Base-by-base conservation (phyloP, 345 rosid genomes). In the Bruguiera gymnorhiza region DNA sequence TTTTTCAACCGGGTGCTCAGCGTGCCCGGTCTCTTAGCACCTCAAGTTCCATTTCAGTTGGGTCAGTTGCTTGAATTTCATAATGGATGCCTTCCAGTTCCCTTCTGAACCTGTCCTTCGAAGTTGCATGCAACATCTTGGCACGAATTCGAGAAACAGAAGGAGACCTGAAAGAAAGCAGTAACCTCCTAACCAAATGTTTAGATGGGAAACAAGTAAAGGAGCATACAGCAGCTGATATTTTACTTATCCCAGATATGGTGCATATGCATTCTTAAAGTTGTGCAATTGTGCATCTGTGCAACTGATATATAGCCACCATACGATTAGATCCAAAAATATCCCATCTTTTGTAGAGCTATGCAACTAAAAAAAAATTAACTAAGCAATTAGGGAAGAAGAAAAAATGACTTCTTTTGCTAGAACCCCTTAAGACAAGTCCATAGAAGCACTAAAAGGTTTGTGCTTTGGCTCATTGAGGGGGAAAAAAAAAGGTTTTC, bases 31-130 rank as follows among this genome's bases (percentile, higher is more conserved):
- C 77, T 37, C 48, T 51, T 19, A 73, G 62, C 67, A 73, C 77
- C 60, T 73, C 72, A 29, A 73, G 67, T 20, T 62, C 77, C 77
- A 73, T 62, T 60, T 73, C 77, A 32, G 72, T 60, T 39, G 77
- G 62, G 62, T 73, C 77, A 34, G 77, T 73, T 26, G 77, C 77
- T 58, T 73, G 77, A 53, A 73, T 67, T 55, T 73, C 72, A 10
- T 73, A 73, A 19, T 73, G 77, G 50, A 73, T 29, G 55, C 77
- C 77, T 27, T 73, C 72, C 29, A 73, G 37, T 29, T 34, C 77
- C 39, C 72, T 61, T 67, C 77, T 61, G 58, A 73, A 60, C 62
- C 72, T 53, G 31, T 60, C 68, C 71, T 73, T 73, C 10, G 77
- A 73, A 53, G 72, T 73, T 53, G 77, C 77, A 55, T 73, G 67